Conservation (phyloP, 805 yeast genomes). For the Cyberlindnera meyerae region DNA sequence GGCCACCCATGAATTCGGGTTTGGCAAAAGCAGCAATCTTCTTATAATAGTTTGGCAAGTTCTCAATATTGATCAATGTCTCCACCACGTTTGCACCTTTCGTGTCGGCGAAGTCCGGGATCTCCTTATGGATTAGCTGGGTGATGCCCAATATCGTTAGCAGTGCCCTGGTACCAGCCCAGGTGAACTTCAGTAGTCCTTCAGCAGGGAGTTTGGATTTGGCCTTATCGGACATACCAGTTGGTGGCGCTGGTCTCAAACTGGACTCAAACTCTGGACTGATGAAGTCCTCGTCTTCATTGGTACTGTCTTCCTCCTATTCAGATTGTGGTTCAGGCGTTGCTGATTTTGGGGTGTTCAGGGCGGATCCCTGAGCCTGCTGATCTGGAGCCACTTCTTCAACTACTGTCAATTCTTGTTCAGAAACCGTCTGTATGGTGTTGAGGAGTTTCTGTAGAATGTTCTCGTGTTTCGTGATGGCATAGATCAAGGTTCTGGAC, state of each 20-base stretch:
- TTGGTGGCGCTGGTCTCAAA: conserved; percentile 46
- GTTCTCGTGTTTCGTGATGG: conserved; percentile 36
- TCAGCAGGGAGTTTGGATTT: conserved; percentile 48
- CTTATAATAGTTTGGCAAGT: conserved; percentile 27
- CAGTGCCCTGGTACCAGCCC: conserved; percentile 50
- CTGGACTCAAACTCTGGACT: conserved; percentile 31
- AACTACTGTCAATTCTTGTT: neutral
- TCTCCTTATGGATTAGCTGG: conserved; percentile 22
- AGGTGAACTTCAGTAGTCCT: conserved; percentile 43
- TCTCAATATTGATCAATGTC: conserved; percentile 38
- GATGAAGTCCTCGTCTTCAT: conserved; percentile 3
- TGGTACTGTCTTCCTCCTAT: conserved; percentile 1
- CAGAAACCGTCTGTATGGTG: conserved; percentile 3
- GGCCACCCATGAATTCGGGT: conserved; percentile 40
- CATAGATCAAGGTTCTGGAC: conserved; percentile 49
- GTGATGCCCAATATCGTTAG: conserved; percentile 36
- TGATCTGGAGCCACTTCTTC: conserved; percentile 9
- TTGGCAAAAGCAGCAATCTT: conserved; percentile 23
- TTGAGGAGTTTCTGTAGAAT: conserved; percentile 19
- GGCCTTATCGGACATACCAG: conserved; percentile 58
- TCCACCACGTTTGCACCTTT: conserved; percentile 26
- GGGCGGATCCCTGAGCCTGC: neutral
- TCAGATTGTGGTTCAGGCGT: conserved; percentile 11
- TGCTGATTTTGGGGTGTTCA: conserved; percentile 6
- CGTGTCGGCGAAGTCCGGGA: conserved; percentile 26